These are phyloP conservation scores for Mollisiaceae sp. DNA, from an alignment of 2,329 filamentous ascomycete species.

Conservation along the genomic window DNA sequence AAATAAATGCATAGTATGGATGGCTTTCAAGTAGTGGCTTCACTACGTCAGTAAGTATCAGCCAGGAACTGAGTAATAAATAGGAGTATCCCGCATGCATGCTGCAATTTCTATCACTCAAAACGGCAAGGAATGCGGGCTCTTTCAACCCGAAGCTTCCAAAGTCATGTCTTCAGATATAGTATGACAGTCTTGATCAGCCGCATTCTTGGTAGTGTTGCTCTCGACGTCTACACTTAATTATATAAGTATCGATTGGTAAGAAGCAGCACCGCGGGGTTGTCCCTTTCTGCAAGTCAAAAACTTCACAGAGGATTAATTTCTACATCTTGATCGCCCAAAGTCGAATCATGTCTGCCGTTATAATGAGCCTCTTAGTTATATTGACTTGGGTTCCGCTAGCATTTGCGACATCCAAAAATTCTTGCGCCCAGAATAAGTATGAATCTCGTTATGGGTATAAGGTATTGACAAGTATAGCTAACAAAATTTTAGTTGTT, in stretches of 20 bases:
- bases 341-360: not conserved
- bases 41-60: not conserved
- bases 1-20: not conserved
- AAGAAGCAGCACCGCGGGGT: no score
- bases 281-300: no score
- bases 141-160: not conserved
- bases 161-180: not conserved
- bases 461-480: not conserved
- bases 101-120: not conserved
- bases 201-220: not conserved
- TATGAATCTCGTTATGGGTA: conserved; percentile 6
- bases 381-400: not conserved
- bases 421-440: not conserved
- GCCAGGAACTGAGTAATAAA: not conserved
- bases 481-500: conserved; percentile 19
- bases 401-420: not conserved
- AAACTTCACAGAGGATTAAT: no score
- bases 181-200: not conserved
- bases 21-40: not conserved
- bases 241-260: not conserved
- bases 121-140: not conserved
- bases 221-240: not conserved
- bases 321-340: no score
- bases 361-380: not conserved
- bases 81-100: not conserved